A percentile compares a stretch with the other conserved stretches of the same genome.
Conservation (phyloP, 148 eudicot genomes). For the Bassia scoparia region DNA sequence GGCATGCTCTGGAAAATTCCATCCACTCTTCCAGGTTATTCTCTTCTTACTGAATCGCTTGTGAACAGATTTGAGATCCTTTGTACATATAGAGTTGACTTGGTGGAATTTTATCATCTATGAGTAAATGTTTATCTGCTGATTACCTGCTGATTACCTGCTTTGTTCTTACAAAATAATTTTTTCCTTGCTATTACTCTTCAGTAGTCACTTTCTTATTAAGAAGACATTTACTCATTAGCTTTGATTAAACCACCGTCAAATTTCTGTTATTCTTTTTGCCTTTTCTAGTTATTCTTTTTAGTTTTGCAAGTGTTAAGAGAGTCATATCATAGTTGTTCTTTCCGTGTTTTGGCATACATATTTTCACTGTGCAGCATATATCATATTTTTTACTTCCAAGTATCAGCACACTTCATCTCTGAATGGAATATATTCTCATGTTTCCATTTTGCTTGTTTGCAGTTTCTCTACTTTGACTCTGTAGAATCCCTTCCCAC, state of each 20-base stretch:
- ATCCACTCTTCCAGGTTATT: slow-evolving; percentile 70
- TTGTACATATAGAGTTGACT: background rate
- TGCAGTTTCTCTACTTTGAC: slow-evolving; percentile 76
- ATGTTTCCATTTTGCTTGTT: slow-evolving; percentile 9
- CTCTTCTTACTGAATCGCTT: background rate
- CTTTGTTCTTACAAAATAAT: background rate
- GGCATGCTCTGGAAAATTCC: slow-evolving; percentile 84
- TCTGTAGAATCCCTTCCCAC: slow-evolving; percentile 76
- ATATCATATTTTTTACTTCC: background rate
- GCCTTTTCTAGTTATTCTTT: too few relatives aligned
- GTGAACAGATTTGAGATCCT: background rate
- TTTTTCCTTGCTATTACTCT: background rate
- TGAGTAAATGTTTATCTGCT: background rate
- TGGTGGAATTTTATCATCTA: background rate
- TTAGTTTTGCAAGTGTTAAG: too few relatives aligned
- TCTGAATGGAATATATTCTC: background rate
- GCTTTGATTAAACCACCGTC: too few relatives aligned
- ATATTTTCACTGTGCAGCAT: too few relatives aligned
- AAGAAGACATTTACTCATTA: too few relatives aligned
- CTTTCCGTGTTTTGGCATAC: too few relatives aligned
- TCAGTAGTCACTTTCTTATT: too few relatives aligned
- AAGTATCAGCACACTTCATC: background rate
- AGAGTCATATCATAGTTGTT: too few relatives aligned
- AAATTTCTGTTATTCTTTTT: too few relatives aligned
- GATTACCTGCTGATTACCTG: background rate